phyloP scores from a whole-genome alignment of 495 filamentous ascomycete genomes.

The Penicillium chermesinum region DNA sequence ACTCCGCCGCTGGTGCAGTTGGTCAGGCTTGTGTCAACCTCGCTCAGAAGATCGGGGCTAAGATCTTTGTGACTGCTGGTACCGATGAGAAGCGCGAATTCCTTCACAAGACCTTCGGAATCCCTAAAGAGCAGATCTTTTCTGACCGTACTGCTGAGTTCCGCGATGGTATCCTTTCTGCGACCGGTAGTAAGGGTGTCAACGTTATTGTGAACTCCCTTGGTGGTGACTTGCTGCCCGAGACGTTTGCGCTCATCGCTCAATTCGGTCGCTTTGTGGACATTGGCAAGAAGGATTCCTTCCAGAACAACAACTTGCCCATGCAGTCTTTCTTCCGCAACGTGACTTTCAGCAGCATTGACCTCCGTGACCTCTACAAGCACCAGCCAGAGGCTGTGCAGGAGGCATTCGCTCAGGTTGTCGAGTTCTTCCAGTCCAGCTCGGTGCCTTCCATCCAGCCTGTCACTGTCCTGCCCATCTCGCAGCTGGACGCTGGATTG shows the following conservation, averaged over 20 bases:
- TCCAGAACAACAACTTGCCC: constrained; percentile 6
- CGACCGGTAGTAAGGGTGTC: constrained; percentile 12
- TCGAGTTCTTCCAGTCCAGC: not conserved
- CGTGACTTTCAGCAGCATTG: constrained; percentile 7
- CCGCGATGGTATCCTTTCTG: constrained; percentile 2
- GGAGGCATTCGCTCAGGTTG: not conserved
- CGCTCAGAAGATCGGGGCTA: constrained; percentile 14
- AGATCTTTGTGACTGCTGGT: constrained; percentile 31
- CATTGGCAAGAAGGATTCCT: constrained; percentile 26
- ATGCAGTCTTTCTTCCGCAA: constrained; percentile 28
- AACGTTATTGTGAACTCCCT: constrained; percentile 26
- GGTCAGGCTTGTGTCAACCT: constrained; percentile 24
- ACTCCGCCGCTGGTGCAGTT: constrained; percentile 23
- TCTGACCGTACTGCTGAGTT: constrained; percentile 3
- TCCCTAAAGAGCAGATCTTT: constrained; percentile 19
- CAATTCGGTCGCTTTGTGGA: constrained; percentile 26
- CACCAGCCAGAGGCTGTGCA: not conserved
- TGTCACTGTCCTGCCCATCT: not conserved
- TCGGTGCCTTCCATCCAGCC: not conserved
- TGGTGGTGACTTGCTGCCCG: constrained; percentile 17
- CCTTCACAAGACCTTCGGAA: constrained; percentile 14
- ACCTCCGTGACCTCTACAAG: not conserved
- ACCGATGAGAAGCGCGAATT: constrained; percentile 30
- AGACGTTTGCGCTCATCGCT: constrained; percentile 22
- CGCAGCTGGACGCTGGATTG: not conserved